Conservation (phyloP, 768 basidiomycete species). For the Pisolithus microcarpus region DNA sequence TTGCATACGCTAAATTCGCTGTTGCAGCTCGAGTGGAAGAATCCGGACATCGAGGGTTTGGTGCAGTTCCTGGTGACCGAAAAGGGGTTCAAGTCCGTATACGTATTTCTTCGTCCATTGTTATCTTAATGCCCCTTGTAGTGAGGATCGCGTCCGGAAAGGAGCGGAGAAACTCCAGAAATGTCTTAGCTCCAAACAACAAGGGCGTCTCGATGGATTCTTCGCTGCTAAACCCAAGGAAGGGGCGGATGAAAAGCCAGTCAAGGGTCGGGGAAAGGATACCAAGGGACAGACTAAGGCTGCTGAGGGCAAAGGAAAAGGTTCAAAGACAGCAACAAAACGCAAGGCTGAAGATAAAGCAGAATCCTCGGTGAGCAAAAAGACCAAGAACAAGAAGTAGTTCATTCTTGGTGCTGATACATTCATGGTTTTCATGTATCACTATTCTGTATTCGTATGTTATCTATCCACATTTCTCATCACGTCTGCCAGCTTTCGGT, state of each 20-base stretch:
- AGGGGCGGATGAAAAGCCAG: slow-evolving; percentile 42
- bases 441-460: background rate
- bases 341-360: slow-evolving; percentile 30
- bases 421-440: background rate
- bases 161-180: slow-evolving; percentile 91
- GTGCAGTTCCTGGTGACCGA: slow-evolving; percentile 89
- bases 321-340: slow-evolving; percentile 10
- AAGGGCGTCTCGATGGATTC: slow-evolving; percentile 94
- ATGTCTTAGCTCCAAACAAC: slow-evolving; percentile 83
- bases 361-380: slow-evolving; percentile 30
- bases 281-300: slow-evolving; percentile 16
- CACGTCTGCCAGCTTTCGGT: background rate
- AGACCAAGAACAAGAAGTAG: slow-evolving; percentile 36
- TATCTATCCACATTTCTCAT: background rate
- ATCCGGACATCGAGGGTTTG: slow-evolving; percentile 87
- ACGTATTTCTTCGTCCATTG: background rate
- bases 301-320: slow-evolving; percentile 44
- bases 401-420: background rate
- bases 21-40: slow-evolving; percentile 83
- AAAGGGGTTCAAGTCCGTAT: slow-evolving; percentile 87
- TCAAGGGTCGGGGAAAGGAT: slow-evolving; percentile 18
- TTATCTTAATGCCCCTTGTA: slow-evolving; percentile 25
- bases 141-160: slow-evolving; percentile 94
- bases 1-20: background rate
- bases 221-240: slow-evolving; percentile 66